Evolutionary conservation across 2,329 filamentous ascomycete genomes (phyloP).

Genomic region (Xylariaceae sp.): DNA sequence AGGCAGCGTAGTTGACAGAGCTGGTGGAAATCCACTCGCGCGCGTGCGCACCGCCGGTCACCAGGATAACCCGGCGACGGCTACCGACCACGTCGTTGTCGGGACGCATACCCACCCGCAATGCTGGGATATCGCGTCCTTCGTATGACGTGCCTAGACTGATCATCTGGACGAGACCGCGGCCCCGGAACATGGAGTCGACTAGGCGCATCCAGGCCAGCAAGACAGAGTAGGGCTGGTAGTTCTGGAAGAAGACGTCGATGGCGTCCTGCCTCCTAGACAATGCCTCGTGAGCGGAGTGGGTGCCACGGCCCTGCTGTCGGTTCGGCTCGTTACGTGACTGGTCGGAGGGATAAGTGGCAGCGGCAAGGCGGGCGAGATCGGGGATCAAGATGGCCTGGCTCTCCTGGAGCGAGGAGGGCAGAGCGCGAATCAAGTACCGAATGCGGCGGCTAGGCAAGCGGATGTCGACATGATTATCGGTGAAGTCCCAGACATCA

Average conservation of each 20-base stretch:
- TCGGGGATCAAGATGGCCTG: conserved; percentile 76
- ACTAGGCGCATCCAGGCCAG: conserved; percentile 88
- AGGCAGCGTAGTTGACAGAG: conserved; percentile 86
- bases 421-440: conserved; percentile 74
- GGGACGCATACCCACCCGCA: conserved; percentile 61
- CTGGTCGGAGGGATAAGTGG: conserved; percentile 58
- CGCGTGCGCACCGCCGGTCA: conserved; percentile 84
- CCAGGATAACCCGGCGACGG: conserved; percentile 68
- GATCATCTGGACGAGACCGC: conserved; percentile 66
- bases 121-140: conserved; percentile 75
- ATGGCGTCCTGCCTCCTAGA: conserved; percentile 33
- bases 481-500: conserved; percentile 84
- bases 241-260: conserved; percentile 86
- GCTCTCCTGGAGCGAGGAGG: conserved; percentile 62
- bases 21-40: conserved; percentile 95
- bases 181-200: conserved; percentile 70
- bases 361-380: conserved; percentile 69
- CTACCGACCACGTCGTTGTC: conserved; percentile 32
- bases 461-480: conserved; percentile 78
- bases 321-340: conserved; percentile 11
- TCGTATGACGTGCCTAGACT: conserved; percentile 82
- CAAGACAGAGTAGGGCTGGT: conserved; percentile 79
- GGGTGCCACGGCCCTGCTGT: conserved; percentile 25
- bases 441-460: conserved; percentile 70
- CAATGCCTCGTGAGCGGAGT: conserved; percentile 29